A percentile compares a stretch with the other conserved stretches of the same genome.
Evolutionary conservation across 805 yeast species (phyloP).

Genomic region (Cyberlindnera xylosilytica): DNA sequence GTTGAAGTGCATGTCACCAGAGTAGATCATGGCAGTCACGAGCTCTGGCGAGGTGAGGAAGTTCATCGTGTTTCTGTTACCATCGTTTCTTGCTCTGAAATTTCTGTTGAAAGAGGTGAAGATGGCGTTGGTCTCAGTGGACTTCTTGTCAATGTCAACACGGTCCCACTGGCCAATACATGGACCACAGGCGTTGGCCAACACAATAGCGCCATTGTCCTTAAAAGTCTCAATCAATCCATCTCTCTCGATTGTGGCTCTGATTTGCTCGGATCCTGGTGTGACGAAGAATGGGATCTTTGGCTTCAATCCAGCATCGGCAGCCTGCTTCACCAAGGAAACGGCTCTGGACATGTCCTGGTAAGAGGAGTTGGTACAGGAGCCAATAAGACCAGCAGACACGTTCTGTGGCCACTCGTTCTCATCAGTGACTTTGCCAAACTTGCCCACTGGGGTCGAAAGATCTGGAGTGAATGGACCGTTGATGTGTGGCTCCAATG

Average conservation of each 20-base stretch:
- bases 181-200: conserved; percentile 99
- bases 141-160: conserved; percentile 74
- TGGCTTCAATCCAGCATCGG: conserved; percentile 84
- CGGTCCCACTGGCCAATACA: conserved; percentile 99
- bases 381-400: conserved; percentile 94
- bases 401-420: conserved; percentile 93
- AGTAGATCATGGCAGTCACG: conserved; percentile 94
- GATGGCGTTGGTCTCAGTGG: conserved; percentile 88
- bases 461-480: conserved; percentile 99
- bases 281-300: conserved; percentile 91
- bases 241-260: conserved; percentile 97
- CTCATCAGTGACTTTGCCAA: conserved; percentile 77
- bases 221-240: conserved; percentile 86
- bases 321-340: conserved; percentile 88
- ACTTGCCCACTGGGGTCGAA: conserved; percentile 89
- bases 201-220: conserved; percentile 89
- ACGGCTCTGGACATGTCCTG: conserved; percentile 98
- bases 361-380: conserved; percentile 97
- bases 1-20: conserved; percentile 90
- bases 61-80: conserved; percentile 96
- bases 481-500: conserved; percentile 92
- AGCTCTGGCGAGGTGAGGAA: conserved; percentile 98
- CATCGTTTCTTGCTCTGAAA: conserved; percentile 97
- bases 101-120: conserved; percentile 97
- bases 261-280: conserved; percentile 97